phyloP scores from a whole-genome alignment of 2,329 filamentous ascomycete genomes.

The Aureobasidium sp. region DNA sequence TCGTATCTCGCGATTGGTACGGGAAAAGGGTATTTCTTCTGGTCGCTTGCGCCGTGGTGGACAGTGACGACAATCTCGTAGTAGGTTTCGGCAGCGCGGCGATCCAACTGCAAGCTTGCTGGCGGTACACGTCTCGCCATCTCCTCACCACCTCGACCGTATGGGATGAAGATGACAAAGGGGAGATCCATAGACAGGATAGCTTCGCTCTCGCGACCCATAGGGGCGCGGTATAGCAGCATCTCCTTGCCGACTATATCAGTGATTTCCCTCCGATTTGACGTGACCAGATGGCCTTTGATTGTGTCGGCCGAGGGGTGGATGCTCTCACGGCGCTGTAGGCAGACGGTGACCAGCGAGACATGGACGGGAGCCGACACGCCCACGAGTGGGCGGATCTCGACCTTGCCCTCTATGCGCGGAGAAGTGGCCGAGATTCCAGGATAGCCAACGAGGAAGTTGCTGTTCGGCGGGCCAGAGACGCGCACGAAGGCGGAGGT shows the following conservation, averaged over 20 bases:
- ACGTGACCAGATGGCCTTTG: constrained; percentile 79
- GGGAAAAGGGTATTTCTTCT: constrained; percentile 85
- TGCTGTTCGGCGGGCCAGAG: constrained; percentile 93
- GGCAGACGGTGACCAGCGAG: constrained; percentile 86
- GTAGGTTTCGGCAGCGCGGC: constrained; percentile 89
- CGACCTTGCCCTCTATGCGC: constrained; percentile 94
- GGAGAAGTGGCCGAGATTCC: constrained; percentile 97
- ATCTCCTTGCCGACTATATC: constrained; percentile 96
- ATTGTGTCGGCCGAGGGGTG: constrained; percentile 92
- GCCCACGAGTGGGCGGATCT: constrained; percentile 79
- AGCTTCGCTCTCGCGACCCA: constrained; percentile 75
- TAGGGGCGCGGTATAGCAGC: constrained; percentile 75
- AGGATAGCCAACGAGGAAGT: constrained; percentile 92
- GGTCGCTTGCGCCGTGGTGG: constrained; percentile 76
- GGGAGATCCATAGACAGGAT: constrained; percentile 94
- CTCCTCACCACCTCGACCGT: constrained; percentile 83
- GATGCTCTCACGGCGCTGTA: constrained; percentile 91
- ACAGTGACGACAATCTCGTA: constrained; percentile 96
- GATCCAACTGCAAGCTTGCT: constrained; percentile 80
- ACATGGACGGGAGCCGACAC: constrained; percentile 82
- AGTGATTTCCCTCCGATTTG: constrained; percentile 74
- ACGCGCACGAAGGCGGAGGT: constrained; percentile 80
- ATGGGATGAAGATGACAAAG: constrained; percentile 95
- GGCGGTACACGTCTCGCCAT: constrained; percentile 83
- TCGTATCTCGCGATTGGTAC: constrained; percentile 90